A percentile compares a stretch with the other conserved stretches of the same genome.
phyloP scores from a whole-genome alignment of 2,329 filamentous ascomycete species.

The Clathrospora elynae region DNA sequence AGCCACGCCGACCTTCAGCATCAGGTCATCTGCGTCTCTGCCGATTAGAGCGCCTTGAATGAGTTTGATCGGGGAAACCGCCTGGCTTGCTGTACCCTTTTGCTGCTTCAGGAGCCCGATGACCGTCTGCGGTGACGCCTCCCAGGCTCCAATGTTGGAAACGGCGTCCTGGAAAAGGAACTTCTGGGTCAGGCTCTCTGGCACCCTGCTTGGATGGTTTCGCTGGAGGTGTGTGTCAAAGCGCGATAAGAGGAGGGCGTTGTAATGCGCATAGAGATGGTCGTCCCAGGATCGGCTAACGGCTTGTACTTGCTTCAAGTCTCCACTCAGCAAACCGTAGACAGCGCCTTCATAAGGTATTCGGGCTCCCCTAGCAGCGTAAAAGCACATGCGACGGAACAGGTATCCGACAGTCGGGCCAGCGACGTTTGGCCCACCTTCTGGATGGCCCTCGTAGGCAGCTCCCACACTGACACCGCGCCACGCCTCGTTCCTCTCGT shows the following conservation, averaged over 20 bases:
- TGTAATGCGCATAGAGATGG: conserved; percentile 84
- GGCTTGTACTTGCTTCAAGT: conserved; percentile 75
- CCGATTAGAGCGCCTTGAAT: conserved; percentile 77
- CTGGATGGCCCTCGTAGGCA: conserved; percentile 57
- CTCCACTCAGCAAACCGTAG: conserved; percentile 87
- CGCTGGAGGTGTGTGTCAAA: conserved; percentile 73
- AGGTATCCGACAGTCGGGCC: conserved; percentile 55
- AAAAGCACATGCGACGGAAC: conserved; percentile 79
- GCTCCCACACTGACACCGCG: conserved; percentile 81
- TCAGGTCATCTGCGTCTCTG: conserved; percentile 56
- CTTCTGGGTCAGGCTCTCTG: conserved; percentile 61
- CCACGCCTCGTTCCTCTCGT: conserved; percentile 86
- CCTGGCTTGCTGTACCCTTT: conserved; percentile 61
- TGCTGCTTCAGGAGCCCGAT: conserved; percentile 65
- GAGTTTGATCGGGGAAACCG: conserved; percentile 70
- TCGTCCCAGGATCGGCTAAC: conserved; percentile 85
- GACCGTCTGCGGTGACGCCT: conserved; percentile 60
- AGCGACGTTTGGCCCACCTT: conserved; percentile 47
- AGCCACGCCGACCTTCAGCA: conserved; percentile 51
- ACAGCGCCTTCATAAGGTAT: conserved; percentile 86
- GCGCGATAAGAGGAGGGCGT: conserved; percentile 77
- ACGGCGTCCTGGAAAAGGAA: conserved; percentile 69
- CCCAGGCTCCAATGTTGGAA: conserved; percentile 63
- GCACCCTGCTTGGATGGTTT: conserved; percentile 57
- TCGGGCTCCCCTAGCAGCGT: conserved; percentile 70